These are phyloP conservation scores for Fusarium paranaense DNA, from an alignment of 2,329 filamentous ascomycete genomes.

Conservation along the genomic window DNA sequence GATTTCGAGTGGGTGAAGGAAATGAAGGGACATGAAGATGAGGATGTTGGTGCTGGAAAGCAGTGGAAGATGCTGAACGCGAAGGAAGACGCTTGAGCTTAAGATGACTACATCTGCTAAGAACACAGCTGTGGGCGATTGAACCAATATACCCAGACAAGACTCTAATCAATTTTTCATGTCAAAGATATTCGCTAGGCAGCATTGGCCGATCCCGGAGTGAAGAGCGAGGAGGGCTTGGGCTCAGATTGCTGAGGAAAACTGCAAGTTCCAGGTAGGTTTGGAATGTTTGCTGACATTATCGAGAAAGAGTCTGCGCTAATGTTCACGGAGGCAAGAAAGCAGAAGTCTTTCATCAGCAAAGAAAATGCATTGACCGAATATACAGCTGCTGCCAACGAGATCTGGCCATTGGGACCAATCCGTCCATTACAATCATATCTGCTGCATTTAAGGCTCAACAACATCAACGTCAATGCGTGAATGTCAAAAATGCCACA, in stretches of 20 bases:
- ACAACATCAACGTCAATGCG: too few relatives aligned
- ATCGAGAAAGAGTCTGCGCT: too few relatives aligned
- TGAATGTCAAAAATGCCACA: background rate
- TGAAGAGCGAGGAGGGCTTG: background rate
- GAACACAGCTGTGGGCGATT: background rate
- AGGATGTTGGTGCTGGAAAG: constrained; percentile 7
- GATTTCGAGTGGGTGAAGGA: constrained; percentile 9
- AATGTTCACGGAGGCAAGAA: too few relatives aligned
- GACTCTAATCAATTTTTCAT: background rate
- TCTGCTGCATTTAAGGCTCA: background rate
- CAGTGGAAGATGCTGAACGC: constrained; percentile 12
- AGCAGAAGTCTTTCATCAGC: too few relatives aligned
- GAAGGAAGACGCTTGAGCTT: background rate
- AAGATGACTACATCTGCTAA: background rate
- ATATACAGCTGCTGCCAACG: too few relatives aligned
- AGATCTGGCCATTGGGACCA: background rate
- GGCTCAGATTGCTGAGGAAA: background rate
- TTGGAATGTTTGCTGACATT: background rate
- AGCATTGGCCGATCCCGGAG: background rate
- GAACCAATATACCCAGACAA: background rate
- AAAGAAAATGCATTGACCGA: too few relatives aligned
- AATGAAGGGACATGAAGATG: background rate
- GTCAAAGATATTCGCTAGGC: background rate
- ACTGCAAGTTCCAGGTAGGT: background rate
- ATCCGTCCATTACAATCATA: background rate